Base-by-base conservation (phyloP, 164 flowering plant genomes). In the Magnolia officinalis region DNA sequence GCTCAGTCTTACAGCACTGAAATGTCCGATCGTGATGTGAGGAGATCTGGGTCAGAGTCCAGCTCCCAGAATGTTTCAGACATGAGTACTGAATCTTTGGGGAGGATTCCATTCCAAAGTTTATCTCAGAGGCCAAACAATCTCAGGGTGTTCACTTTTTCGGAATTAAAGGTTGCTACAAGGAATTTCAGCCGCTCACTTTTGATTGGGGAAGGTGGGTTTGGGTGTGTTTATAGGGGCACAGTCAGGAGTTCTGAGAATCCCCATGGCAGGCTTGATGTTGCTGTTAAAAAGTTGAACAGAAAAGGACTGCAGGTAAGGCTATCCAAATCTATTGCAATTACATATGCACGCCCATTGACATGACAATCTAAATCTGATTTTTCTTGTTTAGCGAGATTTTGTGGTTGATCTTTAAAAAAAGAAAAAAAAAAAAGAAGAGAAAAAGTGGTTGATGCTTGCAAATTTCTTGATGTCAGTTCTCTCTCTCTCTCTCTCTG, bases 151-250 rank as follows among this genome's bases (percentile, higher is more conserved):
- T 95, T 91, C 82, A 84, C 92, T 7, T 78, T 85, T 72, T 51
- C 89, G 1, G 98, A 91, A 72, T 85, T 95, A 6, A 93, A 87
- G 79, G 74, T 82, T 7, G 90, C 88, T 70, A 91, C 98, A 8
- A 93, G 85, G 78, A 87, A 83, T 78, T 95, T 93, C 78, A 88
- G 88, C 82, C 90, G 87, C 45, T 84, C 93, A 5, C 78, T 78
- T 31, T 80, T 88, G 89, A 45, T 95, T 29, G 98, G 98, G 37
- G 98, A 95, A 73, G 98, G 98, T 64, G 98, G 98, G 63, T 95
- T 95, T 75, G 97, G 98, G 29, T 86, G 95, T 79, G 98, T 95
- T 45, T 95, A 84, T 73, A 89, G 79, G 78, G 98, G 93, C 63
- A 50, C 79, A 14, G 84, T 95, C 64, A 91, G 81, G 81, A 83